Evolutionary conservation across 257 asterid genomes (phyloP).

Genomic region (Handroanthus guayacan): DNA sequence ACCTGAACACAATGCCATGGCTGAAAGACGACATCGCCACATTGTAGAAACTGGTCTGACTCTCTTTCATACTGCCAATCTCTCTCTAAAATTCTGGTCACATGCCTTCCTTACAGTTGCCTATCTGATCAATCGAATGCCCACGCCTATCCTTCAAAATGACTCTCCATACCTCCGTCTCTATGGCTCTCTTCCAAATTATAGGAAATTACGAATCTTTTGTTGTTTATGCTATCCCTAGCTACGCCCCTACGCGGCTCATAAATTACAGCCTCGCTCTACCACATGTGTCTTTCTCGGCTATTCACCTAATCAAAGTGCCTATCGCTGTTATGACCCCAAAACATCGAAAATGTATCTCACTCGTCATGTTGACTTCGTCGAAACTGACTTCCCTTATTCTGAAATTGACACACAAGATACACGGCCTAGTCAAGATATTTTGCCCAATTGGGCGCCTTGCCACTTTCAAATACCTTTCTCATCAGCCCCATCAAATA

Average conservation of each 20-base stretch:
- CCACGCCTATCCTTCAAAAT: neutral
- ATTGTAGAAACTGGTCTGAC: neutral
- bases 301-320: conserved; percentile 6
- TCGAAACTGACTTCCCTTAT: neutral
- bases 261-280: conserved; percentile 1
- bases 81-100: neutral
- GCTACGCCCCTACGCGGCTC: neutral
- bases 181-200: neutral
- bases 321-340: neutral
- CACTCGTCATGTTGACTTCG: conserved; percentile 13
- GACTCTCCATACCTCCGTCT: neutral
- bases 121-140: neutral
- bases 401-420: neutral
- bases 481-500: too few species aligned
- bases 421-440: too few species aligned
- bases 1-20: conserved; percentile 13
- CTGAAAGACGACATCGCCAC: conserved; percentile 2
- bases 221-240: conserved; percentile 24
- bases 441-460: too few species aligned
- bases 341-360: neutral
- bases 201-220: neutral
- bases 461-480: too few species aligned
- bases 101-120: neutral
- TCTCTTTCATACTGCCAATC: neutral
- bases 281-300: conserved; percentile 14